Evolutionary conservation across 805 yeast genomes (phyloP).

Genomic region (Ogataea henricii): DNA sequence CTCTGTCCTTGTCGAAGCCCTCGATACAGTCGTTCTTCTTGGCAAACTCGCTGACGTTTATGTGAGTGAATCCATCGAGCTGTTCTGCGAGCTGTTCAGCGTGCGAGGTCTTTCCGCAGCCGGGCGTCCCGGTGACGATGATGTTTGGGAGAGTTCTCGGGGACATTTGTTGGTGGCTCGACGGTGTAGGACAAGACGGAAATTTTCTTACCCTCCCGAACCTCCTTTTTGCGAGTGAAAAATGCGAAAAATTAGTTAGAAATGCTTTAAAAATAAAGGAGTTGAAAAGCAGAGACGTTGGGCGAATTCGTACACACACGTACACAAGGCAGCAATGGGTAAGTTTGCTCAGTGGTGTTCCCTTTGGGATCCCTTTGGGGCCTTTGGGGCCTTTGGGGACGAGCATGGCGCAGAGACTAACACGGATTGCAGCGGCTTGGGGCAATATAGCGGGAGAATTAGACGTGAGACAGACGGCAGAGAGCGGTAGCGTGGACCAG

Average conservation of each 20-base stretch:
- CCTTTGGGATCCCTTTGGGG: no score
- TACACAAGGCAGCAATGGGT: not conserved
- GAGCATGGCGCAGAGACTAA: not conserved
- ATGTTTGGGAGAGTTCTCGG: conserved; percentile 62
- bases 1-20: conserved; percentile 83
- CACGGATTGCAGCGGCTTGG: conserved; percentile 26
- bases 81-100: conserved; percentile 53
- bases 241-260: conserved; percentile 2
- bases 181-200: not conserved
- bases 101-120: conserved; percentile 84
- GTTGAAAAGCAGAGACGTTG: not conserved
- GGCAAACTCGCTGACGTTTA: conserved; percentile 80
- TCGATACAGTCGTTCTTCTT: conserved; percentile 74
- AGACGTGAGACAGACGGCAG: conserved; percentile 16
- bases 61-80: conserved; percentile 50
- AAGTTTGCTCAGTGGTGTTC: no score
- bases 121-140: conserved; percentile 93
- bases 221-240: not conserved
- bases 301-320: not conserved
- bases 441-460: conserved; percentile 19
- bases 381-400: not conserved
- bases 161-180: conserved; percentile 22
- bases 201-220: conserved; percentile 9
- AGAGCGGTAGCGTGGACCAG: conserved; percentile 23
- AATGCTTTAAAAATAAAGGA: not conserved